These are phyloP conservation scores for Platismatia glauca DNA, from an alignment of 495 filamentous ascomycete genomes.

Conservation along the genomic window DNA sequence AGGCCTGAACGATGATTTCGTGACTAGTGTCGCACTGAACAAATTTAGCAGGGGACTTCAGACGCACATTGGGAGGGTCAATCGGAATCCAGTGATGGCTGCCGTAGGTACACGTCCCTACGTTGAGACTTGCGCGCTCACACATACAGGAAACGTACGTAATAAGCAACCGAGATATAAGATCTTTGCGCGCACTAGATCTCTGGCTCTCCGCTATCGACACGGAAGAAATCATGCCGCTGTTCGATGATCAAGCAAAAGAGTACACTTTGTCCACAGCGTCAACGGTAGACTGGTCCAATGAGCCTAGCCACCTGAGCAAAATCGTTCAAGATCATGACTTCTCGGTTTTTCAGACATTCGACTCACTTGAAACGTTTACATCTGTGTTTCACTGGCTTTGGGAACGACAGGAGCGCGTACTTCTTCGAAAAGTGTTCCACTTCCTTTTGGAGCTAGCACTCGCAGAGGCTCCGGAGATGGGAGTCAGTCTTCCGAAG, in stretches of 20 bases:
- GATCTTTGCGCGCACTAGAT: slow-evolving; percentile 39
- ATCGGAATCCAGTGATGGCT: slow-evolving; percentile 32
- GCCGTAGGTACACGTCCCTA: slow-evolving; percentile 23
- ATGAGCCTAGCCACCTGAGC: no score
- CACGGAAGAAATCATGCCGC: slow-evolving; percentile 35
- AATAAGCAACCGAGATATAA: slow-evolving; percentile 43
- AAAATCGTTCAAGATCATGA: no score
- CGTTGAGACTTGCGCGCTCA: no score
- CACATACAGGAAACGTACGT: slow-evolving; percentile 34
- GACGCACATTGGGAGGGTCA: slow-evolving; percentile 37
- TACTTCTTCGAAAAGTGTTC: no score
- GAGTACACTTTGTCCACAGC: slow-evolving; percentile 31
- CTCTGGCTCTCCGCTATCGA: slow-evolving; percentile 41
- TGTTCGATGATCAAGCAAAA: slow-evolving; percentile 35
- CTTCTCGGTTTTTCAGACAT: no score
- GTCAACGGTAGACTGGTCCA: no score
- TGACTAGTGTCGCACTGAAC: slow-evolving; percentile 38
- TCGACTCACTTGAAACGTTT: no score
- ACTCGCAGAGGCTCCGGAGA: no score
- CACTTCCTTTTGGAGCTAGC: no score
- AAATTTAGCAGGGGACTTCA: slow-evolving; percentile 37
- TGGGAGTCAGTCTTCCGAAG: no score
- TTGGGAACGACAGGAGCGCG: no score
- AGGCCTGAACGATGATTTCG: slow-evolving; percentile 34
- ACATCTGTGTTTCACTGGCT: no score